Conservation (phyloP, 352 stramenopile genomes). For the Phytophthora kernoviae region DNA sequence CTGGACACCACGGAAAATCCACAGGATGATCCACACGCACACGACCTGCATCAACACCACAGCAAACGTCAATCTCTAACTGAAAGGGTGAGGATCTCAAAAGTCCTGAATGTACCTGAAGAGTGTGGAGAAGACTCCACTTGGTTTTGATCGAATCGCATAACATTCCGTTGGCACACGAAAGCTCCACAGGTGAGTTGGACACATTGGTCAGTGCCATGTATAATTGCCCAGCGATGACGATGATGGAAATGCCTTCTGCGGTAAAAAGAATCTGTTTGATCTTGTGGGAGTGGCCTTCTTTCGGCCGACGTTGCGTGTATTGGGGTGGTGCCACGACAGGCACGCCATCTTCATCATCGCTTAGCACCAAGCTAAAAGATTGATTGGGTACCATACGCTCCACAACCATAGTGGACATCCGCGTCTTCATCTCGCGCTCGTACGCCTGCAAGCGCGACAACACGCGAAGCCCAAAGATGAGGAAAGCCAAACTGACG, state of each 20-base stretch:
- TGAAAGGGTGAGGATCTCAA: neutral
- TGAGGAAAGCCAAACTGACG: conserved; percentile 24
- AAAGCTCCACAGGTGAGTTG: conserved; percentile 41
- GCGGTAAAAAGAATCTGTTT: conserved; percentile 32
- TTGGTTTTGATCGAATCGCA: conserved; percentile 43
- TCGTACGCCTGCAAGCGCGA: conserved; percentile 31
- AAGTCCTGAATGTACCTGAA: conserved; percentile 20
- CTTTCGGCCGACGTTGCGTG: conserved; percentile 9
- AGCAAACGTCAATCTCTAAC: neutral
- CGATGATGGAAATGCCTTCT: conserved; percentile 27
- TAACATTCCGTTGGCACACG: conserved; percentile 56
- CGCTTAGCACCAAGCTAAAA: conserved; percentile 30
- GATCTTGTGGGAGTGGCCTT: conserved; percentile 34
- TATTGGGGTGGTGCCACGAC: conserved; percentile 27
- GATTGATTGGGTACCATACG: conserved; percentile 27
- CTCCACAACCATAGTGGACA: conserved; percentile 27
- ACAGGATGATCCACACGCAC: conserved; percentile 32
- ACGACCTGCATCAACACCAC: conserved; percentile 3
- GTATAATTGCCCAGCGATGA: conserved; percentile 45
- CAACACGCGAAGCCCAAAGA: conserved; percentile 35
- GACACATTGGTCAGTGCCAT: conserved; percentile 34
- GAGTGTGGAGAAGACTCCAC: conserved; percentile 36
- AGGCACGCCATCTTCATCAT: conserved; percentile 26
- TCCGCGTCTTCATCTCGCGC: conserved; percentile 30
- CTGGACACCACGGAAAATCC: conserved; percentile 32